These are phyloP conservation scores for Fusarium keratoplasticum DNA, from an alignment of 2,329 filamentous ascomycete genomes.

Conservation along the genomic window DNA sequence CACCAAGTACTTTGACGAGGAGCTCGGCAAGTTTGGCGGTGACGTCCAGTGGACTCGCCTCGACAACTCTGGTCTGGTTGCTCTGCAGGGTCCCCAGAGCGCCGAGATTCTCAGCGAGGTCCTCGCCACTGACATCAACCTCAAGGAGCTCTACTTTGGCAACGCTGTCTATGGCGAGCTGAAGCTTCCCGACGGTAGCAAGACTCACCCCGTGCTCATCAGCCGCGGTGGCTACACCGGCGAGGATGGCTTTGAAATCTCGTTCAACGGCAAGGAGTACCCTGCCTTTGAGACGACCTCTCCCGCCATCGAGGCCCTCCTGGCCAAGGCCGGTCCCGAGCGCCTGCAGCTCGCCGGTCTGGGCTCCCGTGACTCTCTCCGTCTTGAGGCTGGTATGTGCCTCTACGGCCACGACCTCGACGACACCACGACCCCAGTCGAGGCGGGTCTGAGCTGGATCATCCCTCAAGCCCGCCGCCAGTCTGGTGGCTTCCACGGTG, in stretches of 20 bases:
- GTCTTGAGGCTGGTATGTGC: constrained; percentile 97
- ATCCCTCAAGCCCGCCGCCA: constrained; percentile 80
- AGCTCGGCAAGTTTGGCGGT: constrained; percentile 71
- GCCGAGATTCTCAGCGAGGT: constrained; percentile 74
- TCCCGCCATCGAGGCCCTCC: constrained; percentile 74
- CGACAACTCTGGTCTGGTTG: constrained; percentile 81
- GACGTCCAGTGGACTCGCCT: constrained; percentile 76
- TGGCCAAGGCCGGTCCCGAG: constrained; percentile 71
- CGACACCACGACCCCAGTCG: constrained; percentile 74
- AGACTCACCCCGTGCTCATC: constrained; percentile 67
- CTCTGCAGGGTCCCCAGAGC: constrained; percentile 87
- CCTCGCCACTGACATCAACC: constrained; percentile 65
- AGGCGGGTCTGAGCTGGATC: constrained; percentile 77
- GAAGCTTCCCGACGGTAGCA: constrained; percentile 64
- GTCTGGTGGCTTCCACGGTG: constrained; percentile 84
- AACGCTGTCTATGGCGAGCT: constrained; percentile 75
- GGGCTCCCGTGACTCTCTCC: constrained; percentile 89
- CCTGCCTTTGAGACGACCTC: constrained; percentile 56
- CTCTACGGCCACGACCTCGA: constrained; percentile 99
- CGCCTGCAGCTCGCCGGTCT: constrained; percentile 84
- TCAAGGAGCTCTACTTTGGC: constrained; percentile 85
- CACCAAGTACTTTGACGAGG: constrained; percentile 76
- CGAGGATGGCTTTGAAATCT: constrained; percentile 98
- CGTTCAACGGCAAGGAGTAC: constrained; percentile 67
- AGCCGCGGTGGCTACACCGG: constrained; percentile 95